Evolutionary conservation across 352 stramenopile species (phyloP), one percentile per base, ranked within the genome.

Genomic region (Vaucheria bursata): DNA sequence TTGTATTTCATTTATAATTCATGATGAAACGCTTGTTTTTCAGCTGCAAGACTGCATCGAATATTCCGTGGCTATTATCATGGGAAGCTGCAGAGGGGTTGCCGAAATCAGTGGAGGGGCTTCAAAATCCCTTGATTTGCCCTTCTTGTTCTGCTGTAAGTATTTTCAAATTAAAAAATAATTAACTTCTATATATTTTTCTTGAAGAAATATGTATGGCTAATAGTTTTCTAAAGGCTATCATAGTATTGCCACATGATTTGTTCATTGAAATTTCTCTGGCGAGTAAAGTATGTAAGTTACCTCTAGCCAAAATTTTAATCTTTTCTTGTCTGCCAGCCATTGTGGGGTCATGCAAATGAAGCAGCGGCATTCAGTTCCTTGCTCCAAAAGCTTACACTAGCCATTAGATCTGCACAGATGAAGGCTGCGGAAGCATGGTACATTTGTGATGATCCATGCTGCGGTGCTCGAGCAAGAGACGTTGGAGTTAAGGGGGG

Each of bases 401-500:
- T 85, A 31, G 78, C 79, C n/a, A 53, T 85, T 18, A 70, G 79
- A 2, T 0, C 64, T 72, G 74, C 74, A 70, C 36, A 0, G 66
- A 78, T 87, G 91, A 31, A 85, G 87, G 71, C 84, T 87, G 12
- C 90, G 65, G 89, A 93, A 67, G 88, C 88, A 7, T 93, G 90
- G 86, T 85, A 94, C 36, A 87, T 94, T 33, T 98, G 95, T 81
- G 93, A 96, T 72, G 95, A 98, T 83, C 89, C 93, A 34, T 93
- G 88, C 74, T 99, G 95, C 86, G 91, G 93, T 65, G 90, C 92
- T 12, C 87, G 91, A 71, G 98, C 95, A 69, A 90, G 96, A 49
- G 97, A 98, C 85, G 88, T 97, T 49, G 97, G 93, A 12, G 89
- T 98, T 29, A 89, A 87, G 52, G 95, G 94, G 68, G 94, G 92